Evolutionary conservation across 768 basidiomycete genomes (phyloP).

Genomic region (Agaricus bisporus): DNA sequence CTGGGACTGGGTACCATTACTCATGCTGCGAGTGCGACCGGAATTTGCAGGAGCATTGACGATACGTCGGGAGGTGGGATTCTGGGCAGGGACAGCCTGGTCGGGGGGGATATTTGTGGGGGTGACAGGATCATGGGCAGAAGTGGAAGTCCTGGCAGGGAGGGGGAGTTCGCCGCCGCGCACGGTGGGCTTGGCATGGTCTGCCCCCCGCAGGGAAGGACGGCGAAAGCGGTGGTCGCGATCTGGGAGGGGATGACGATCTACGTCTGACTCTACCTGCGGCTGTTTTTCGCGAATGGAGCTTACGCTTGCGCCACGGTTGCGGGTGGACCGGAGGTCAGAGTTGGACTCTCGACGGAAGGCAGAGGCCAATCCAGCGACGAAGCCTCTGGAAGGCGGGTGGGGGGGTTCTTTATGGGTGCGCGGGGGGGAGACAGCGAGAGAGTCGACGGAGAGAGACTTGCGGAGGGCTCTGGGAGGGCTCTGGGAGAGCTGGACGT

Average conservation of each 20-base stretch:
- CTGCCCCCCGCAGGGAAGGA: constrained; percentile 42
- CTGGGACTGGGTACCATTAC: constrained; percentile 42
- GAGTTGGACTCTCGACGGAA: constrained; percentile 13
- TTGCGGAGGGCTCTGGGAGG: constrained; percentile 49
- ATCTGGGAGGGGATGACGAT: constrained; percentile 38
- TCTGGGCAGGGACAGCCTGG: constrained; percentile 10
- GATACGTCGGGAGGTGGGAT: neutral
- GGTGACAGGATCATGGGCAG: neutral
- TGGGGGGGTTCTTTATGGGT: neutral
- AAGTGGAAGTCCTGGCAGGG: constrained; percentile 40
- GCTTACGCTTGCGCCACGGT: constrained; percentile 52
- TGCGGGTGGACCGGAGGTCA: constrained; percentile 33
- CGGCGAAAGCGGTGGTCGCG: constrained; percentile 37
- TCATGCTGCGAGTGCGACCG: constrained; percentile 56
- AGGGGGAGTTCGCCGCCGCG: constrained; percentile 59
- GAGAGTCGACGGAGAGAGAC: constrained; percentile 75
- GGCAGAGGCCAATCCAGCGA: constrained; percentile 5
- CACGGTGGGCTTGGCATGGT: constrained; percentile 32
- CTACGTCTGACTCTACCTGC: constrained; percentile 41
- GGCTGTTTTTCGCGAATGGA: constrained; percentile 34
- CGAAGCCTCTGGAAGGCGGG: constrained; percentile 1
- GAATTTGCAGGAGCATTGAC: constrained; percentile 18
- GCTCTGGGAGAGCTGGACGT: constrained; percentile 26
- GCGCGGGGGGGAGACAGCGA: constrained; percentile 31
- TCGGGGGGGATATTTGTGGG: constrained; percentile 2